phyloP scores from a whole-genome alignment of 257 asterid species.

The Nicotiana knightiana region DNA sequence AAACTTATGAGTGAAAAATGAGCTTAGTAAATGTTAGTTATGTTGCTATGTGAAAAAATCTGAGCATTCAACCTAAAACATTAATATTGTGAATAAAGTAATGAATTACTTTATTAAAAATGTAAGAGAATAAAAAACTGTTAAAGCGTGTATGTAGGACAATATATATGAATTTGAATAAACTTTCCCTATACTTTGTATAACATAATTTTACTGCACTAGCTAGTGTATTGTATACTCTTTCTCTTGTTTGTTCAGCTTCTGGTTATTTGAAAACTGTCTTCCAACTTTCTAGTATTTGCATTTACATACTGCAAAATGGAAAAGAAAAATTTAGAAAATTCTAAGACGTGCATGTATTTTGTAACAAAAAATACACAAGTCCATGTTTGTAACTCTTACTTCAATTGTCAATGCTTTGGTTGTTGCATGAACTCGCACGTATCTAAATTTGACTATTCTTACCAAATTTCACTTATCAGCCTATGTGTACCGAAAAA shows the following conservation, averaged over 20 bases:
- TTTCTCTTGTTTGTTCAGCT: slow-evolving; percentile 10
- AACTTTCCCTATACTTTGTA: not conserved
- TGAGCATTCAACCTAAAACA: too few relatives aligned
- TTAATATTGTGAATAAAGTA: too few relatives aligned
- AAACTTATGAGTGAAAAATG: too few relatives aligned
- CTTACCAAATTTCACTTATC: slow-evolving; percentile 64
- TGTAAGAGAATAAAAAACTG: not conserved
- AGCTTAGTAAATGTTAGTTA: too few relatives aligned
- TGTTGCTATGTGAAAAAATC: too few relatives aligned
- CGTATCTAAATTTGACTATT: slow-evolving; percentile 55
- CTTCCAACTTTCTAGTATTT: slow-evolving; percentile 40
- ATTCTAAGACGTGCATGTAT: not conserved
- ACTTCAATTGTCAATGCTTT: slow-evolving; percentile 56
- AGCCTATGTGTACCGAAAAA: slow-evolving; percentile 24
- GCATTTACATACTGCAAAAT: slow-evolving; percentile 62
- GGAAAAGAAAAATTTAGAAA: not conserved
- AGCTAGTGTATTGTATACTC: not conserved
- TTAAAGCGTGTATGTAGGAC: not conserved
- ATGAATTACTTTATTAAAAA: too few relatives aligned
- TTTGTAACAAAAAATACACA: not conserved
- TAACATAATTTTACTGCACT: not conserved
- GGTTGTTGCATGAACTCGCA: slow-evolving; percentile 47
- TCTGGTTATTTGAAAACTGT: slow-evolving; percentile 49
- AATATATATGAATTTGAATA: not conserved
- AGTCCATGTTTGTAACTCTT: slow-evolving; percentile 1